These are phyloP conservation scores for Penicillium subrubescens DNA, from an alignment of 495 filamentous ascomycete genomes.

Conservation along the genomic window DNA sequence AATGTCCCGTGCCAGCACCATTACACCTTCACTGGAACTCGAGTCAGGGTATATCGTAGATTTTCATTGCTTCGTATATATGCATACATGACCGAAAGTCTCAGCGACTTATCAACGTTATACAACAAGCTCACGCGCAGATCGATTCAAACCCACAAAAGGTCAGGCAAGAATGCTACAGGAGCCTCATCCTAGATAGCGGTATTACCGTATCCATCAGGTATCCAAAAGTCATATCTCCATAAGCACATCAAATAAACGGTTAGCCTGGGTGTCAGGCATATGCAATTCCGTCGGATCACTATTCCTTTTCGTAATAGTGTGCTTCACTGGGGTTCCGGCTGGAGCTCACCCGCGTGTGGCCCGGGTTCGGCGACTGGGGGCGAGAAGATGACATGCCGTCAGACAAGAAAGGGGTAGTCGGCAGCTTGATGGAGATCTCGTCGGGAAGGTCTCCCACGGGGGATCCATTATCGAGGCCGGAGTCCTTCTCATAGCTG, in stretches of 20 bases:
- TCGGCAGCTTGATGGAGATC: slow-evolving; percentile 54
- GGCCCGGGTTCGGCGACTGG: slow-evolving; percentile 57
- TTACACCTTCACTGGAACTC: neutral
- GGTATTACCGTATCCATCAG: slow-evolving; percentile 18
- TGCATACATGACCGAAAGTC: slow-evolving; percentile 28
- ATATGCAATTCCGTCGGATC: neutral
- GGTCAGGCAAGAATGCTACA: slow-evolving; percentile 5
- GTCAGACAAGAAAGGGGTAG: slow-evolving; percentile 54
- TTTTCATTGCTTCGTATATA: slow-evolving; percentile 37
- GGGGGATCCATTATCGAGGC: slow-evolving; percentile 53
- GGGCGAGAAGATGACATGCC: slow-evolving; percentile 67
- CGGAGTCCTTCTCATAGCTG: slow-evolving; percentile 66
- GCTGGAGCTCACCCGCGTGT: slow-evolving; percentile 47
- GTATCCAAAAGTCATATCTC: slow-evolving; percentile 25
- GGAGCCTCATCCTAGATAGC: slow-evolving; percentile 1
- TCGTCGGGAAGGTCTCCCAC: slow-evolving; percentile 40
- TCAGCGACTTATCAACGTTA: slow-evolving; percentile 4
- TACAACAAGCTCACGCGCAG: slow-evolving; percentile 14
- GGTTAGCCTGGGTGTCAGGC: neutral
- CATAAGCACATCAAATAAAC: slow-evolving; percentile 8
- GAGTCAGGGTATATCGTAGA: slow-evolving; percentile 19
- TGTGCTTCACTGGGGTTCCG: slow-evolving; percentile 31
- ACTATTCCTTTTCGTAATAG: slow-evolving; percentile 39
- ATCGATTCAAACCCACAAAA: slow-evolving; percentile 6
- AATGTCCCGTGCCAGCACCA: slow-evolving; percentile 14